Evolutionary conservation across 768 basidiomycete genomes (phyloP).

Genomic region (Myochromella boudieri): DNA sequence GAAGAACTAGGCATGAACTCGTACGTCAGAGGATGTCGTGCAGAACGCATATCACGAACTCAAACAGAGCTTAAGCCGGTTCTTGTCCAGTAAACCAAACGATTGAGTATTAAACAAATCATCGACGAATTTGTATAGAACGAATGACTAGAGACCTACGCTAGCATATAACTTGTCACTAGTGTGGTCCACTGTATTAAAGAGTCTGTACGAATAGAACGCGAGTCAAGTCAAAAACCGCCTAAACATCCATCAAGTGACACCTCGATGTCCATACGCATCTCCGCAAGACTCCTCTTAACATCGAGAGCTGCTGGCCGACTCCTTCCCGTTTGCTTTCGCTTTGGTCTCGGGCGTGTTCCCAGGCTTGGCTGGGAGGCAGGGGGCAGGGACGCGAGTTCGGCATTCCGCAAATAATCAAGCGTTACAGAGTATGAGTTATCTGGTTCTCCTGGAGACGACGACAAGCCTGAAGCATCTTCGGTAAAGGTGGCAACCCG

Average conservation of each 20-base stretch:
- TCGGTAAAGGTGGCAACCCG: neutral
- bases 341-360: conserved; percentile 7
- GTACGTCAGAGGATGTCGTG: too few species aligned
- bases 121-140: too few species aligned
- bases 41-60: too few species aligned
- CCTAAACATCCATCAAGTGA: conserved; percentile 28
- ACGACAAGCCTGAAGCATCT: conserved; percentile 9
- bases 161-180: too few species aligned
- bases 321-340: conserved; percentile 10
- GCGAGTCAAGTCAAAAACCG: conserved; percentile 25
- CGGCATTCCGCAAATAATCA: conserved; percentile 1
- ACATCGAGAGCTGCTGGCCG: conserved; percentile 6
- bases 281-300: conserved; percentile 12
- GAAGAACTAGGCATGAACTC: too few species aligned
- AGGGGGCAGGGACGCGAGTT: neutral
- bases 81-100: too few species aligned
- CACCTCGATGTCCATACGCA: conserved; percentile 11
- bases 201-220: too few species aligned
- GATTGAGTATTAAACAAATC: too few species aligned
- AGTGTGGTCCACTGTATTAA: too few species aligned
- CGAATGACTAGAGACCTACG: too few species aligned
- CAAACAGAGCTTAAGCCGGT: too few species aligned
- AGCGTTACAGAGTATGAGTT: conserved; percentile 9
- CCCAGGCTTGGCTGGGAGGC: neutral
- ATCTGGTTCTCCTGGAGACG: conserved; percentile 1